Evolutionary conservation across 2,329 filamentous ascomycete genomes (phyloP).

Genomic region (Moelleriella libera): DNA sequence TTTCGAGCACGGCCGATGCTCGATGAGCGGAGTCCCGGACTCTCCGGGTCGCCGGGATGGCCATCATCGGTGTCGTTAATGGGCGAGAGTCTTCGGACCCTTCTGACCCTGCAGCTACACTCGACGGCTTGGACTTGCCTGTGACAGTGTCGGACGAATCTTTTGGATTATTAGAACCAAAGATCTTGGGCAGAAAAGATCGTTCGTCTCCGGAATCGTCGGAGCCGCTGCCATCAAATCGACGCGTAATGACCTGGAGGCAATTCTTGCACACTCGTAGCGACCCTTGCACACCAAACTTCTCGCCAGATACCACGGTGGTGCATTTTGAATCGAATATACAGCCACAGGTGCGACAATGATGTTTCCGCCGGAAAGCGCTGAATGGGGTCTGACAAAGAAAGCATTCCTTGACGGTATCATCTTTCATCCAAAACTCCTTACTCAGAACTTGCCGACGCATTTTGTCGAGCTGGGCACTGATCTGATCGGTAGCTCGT

Average conservation of each 20-base stretch:
- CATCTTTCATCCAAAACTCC: conserved; percentile 98
- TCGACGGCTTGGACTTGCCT: conserved; percentile 3
- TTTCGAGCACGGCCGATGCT: conserved; percentile 81
- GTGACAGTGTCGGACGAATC: conserved; percentile 3
- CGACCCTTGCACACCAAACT: conserved; percentile 74
- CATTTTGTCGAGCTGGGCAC: conserved; percentile 53
- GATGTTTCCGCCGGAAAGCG: conserved; percentile 89
- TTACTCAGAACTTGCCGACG: conserved; percentile 80
- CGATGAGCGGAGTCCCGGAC: conserved; percentile 60
- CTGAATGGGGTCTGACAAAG: conserved; percentile 82
- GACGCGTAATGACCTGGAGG: conserved; percentile 77
- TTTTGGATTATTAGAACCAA: conserved; percentile 29
- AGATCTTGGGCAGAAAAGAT: conserved; percentile 50
- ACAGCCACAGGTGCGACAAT: conserved; percentile 91
- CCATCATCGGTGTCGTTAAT: conserved; percentile 56
- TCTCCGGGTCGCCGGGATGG: conserved; percentile 50
- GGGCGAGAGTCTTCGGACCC: conserved; percentile 34
- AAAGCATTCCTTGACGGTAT: conserved; percentile 96
- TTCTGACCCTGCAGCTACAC: conserved; percentile 25
- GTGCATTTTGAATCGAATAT: conserved; percentile 98
- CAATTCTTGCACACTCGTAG: conserved; percentile 89
- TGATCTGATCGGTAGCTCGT: conserved; percentile 43
- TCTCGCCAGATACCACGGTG: conserved; percentile 71
- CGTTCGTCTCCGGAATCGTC: conserved; percentile 77
- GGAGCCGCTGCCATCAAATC: conserved; percentile 74